A percentile compares a stretch with the other conserved stretches of the same genome.
Evolutionary conservation across 2,329 filamentous ascomycete genomes (phyloP).

Genomic region (Fusarium papillatum): DNA sequence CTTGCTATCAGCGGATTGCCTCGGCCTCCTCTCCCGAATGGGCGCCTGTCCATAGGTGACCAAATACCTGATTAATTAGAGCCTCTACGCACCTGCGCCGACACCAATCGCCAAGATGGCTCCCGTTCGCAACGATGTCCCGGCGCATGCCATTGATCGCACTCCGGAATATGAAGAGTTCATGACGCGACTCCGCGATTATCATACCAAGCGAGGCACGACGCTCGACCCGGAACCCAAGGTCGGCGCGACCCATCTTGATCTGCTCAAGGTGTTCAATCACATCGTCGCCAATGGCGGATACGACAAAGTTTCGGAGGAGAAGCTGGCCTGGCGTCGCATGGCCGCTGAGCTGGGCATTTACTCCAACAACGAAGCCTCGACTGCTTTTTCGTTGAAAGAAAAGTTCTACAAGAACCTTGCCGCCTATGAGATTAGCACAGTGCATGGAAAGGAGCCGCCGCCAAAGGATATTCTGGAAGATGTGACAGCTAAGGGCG

Average conservation of each 20-base stretch:
- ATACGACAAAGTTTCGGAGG: slow-evolving; percentile 86
- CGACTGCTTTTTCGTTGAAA: slow-evolving; percentile 90
- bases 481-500: slow-evolving; percentile 88
- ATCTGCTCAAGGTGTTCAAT: slow-evolving; percentile 84
- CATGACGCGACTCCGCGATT: slow-evolving; percentile 78
- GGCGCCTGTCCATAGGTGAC: slow-evolving; percentile 7
- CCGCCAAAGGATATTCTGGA: slow-evolving; percentile 92
- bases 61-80: slow-evolving; percentile 18
- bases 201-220: slow-evolving; percentile 85
- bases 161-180: slow-evolving; percentile 84
- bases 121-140: slow-evolving; percentile 52
- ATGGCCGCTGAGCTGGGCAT: slow-evolving; percentile 84
- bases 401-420: slow-evolving; percentile 92
- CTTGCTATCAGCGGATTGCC: not conserved
- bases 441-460: slow-evolving; percentile 82
- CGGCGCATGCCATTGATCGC: slow-evolving; percentile 65
- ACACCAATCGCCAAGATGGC: slow-evolving; percentile 45
- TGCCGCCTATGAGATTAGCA: slow-evolving; percentile 87
- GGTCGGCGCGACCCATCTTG: slow-evolving; percentile 81
- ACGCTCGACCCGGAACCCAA: slow-evolving; percentile 85
- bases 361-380: slow-evolving; percentile 80
- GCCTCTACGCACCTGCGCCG: slow-evolving; percentile 13
- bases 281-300: slow-evolving; percentile 83
- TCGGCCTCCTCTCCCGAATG: slow-evolving; percentile 4
- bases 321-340: slow-evolving; percentile 89